phyloP scores from a whole-genome alignment of 805 yeast genomes.

The Candida lessepsii region DNA sequence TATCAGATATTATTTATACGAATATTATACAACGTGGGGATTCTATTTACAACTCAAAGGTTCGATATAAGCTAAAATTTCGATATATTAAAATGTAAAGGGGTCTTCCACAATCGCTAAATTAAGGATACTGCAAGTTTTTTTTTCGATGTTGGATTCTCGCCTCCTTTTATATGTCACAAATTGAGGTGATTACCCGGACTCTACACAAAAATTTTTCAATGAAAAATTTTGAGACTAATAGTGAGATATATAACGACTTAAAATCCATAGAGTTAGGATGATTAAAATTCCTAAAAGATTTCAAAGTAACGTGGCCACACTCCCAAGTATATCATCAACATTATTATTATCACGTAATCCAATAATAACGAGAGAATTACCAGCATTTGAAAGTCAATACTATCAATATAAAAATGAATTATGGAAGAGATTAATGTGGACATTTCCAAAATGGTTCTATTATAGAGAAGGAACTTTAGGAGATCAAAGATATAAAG shows the following conservation, averaged over 20 bases:
- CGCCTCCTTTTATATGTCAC: conserved; percentile 1
- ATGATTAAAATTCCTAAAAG: conserved; percentile 2
- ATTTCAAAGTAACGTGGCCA: conserved; percentile 6
- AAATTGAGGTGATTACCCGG: conserved; percentile 9
- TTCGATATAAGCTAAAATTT: too few relatives aligned
- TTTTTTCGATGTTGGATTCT: background rate
- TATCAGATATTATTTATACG: too few relatives aligned
- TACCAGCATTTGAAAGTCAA: conserved; percentile 65
- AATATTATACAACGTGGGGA: too few relatives aligned
- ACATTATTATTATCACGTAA: conserved; percentile 71
- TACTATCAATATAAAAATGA: conserved; percentile 84
- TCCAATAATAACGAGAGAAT: conserved; percentile 81
- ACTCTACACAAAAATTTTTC: conserved; percentile 4
- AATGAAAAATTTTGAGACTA: conserved; percentile 4
- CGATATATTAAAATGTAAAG: too few relatives aligned
- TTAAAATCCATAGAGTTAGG: too few relatives aligned
- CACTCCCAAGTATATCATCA: conserved; percentile 29
- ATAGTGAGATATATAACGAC: background rate
- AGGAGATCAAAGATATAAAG: conserved; percentile 75
- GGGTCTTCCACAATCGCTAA: too few relatives aligned
- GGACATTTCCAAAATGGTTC: conserved; percentile 95
- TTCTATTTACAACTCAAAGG: too few relatives aligned
- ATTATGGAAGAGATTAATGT: conserved; percentile 86
- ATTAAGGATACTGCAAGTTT: conserved; percentile 1
- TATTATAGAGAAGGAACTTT: conserved; percentile 89